Evolutionary conservation across 106 monocot species (phyloP).

Genomic region (Platanthera guangdongensis): DNA sequence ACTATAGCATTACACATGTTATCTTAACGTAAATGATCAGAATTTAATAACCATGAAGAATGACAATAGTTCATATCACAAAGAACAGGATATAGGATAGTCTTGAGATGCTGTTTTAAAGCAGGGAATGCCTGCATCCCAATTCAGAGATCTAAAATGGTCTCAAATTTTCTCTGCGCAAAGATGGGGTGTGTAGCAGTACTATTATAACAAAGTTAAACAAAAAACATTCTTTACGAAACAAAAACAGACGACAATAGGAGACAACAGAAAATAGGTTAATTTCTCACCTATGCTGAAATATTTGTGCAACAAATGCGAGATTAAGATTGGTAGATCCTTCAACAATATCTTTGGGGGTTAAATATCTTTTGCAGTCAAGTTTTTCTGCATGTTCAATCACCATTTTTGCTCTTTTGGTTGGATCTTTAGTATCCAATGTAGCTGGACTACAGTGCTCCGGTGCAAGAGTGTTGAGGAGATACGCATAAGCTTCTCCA

Average conservation of each 20-base stretch:
- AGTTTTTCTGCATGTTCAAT: conserved; percentile 73
- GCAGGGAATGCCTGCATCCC: background rate
- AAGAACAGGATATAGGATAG: background rate
- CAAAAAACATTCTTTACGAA: background rate
- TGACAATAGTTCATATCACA: background rate
- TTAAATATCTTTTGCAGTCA: conserved; percentile 67
- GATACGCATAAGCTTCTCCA: conserved; percentile 76
- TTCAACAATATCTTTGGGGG: conserved; percentile 67
- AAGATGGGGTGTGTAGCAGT: background rate
- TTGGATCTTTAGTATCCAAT: conserved; percentile 56
- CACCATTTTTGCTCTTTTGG: conserved; percentile 56
- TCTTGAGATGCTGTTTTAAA: background rate
- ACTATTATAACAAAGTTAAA: background rate
- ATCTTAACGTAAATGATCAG: background rate
- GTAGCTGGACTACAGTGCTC: conserved; percentile 34
- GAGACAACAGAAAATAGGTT: background rate
- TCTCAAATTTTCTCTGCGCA: background rate
- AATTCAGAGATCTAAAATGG: background rate
- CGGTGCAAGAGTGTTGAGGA: conserved; percentile 70
- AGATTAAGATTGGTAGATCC: conserved; percentile 75
- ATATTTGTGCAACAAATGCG: conserved; percentile 82
- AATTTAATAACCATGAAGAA: background rate
- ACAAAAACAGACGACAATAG: background rate
- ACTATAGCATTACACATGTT: too few species aligned
- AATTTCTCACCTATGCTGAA: conserved; percentile 53